phyloP scores from a whole-genome alignment of 805 yeast genomes.

The Metschnikowia borealis region DNA sequence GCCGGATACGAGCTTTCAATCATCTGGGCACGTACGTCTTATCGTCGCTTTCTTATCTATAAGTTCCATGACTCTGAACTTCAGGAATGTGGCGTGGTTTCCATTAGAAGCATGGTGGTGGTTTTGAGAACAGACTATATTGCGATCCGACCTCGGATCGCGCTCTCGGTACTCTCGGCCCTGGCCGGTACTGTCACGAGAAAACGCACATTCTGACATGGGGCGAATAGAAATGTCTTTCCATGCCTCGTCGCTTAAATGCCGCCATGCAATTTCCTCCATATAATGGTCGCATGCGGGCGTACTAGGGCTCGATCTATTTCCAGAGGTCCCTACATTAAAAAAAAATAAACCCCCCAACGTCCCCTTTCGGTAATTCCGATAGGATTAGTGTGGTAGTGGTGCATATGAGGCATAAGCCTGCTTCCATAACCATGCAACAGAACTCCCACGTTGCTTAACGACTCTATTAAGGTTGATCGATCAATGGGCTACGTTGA shows the following conservation, averaged over 20 bases:
- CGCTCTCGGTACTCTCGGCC: not conserved
- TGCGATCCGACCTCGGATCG: not conserved
- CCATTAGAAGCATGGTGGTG: not conserved
- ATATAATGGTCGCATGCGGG: not conserved
- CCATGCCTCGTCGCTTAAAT: not conserved
- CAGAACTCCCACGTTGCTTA: not conserved
- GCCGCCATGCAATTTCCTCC: not conserved
- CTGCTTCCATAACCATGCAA: not conserved
- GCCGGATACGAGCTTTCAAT: not conserved
- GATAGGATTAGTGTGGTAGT: not conserved
- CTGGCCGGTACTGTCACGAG: not conserved
- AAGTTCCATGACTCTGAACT: not conserved
- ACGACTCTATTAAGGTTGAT: not conserved
- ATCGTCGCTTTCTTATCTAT: not conserved
- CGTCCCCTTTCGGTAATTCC: not conserved
- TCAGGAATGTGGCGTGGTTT: constrained; percentile 4
- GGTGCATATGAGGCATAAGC: not conserved
- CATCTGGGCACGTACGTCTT: not conserved
- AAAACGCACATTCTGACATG: constrained; percentile 3
- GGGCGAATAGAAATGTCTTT: not conserved
- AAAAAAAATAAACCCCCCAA: not conserved
- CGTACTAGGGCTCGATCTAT: not conserved
- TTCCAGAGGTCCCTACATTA: not conserved
- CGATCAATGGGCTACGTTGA: not conserved
- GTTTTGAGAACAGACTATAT: constrained; percentile 2